phyloP scores from a whole-genome alignment of 2,329 filamentous ascomycete genomes.

The Penicillium corylophilum region DNA sequence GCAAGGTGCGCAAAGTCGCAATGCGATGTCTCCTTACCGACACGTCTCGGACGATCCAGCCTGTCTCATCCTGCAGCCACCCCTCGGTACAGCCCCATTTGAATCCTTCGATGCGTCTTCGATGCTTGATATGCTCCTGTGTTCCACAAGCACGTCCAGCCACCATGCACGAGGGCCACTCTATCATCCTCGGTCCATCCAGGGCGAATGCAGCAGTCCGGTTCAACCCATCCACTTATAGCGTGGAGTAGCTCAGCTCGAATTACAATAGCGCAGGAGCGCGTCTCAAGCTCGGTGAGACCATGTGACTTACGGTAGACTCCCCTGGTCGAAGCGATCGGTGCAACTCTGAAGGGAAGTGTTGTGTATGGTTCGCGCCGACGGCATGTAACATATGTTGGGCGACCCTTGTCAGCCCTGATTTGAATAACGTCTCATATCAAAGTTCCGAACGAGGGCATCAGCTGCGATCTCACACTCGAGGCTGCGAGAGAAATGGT shows the following conservation, averaged over 20 bases:
- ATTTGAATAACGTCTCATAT: constrained; percentile 13
- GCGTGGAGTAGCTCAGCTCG: constrained; percentile 12
- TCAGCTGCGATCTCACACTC: neutral
- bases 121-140: constrained; percentile 19
- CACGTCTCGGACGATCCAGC: constrained; percentile 6
- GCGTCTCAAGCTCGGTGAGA: neutral
- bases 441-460: neutral
- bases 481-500: neutral
- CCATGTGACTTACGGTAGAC: neutral
- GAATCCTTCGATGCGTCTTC: constrained; percentile 34
- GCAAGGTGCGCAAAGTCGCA: neutral
- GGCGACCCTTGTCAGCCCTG: constrained; percentile 3
- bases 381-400: constrained; percentile 12
- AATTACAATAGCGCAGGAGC: constrained; percentile 8
- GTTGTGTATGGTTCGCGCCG: constrained; percentile 10
- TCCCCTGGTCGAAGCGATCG: constrained; percentile 2
- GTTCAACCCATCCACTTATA: constrained; percentile 5
- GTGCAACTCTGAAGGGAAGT: constrained; percentile 13
- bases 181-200: constrained; percentile 15
- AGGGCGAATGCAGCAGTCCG: constrained; percentile 14
- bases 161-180: constrained; percentile 13
- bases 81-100: constrained; percentile 17
- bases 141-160: constrained; percentile 3
- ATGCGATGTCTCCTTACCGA: neutral
- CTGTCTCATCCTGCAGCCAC: constrained; percentile 18